Evolutionary conservation across 148 eudicot species (phyloP).

Genomic region (Talinum fruticosum): DNA sequence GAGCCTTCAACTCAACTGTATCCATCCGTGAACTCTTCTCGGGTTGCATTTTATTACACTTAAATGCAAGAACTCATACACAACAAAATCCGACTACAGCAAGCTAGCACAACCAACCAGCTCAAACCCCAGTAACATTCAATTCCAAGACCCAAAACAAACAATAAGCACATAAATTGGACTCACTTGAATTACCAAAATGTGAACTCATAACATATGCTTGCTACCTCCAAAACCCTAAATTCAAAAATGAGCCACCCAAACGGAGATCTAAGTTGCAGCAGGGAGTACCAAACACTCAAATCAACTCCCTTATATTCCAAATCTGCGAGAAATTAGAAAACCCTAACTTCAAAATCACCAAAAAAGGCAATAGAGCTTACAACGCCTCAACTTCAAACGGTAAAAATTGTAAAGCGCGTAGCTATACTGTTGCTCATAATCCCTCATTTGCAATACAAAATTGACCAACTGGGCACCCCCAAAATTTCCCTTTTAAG

Average conservation of each 20-base stretch:
- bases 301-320: constrained; percentile 19
- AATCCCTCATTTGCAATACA: constrained; percentile 34
- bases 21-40: constrained; percentile 44
- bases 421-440: constrained; percentile 33
- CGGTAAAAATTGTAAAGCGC: constrained; percentile 39
- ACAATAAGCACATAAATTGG: constrained; percentile 20
- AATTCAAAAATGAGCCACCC: constrained; percentile 27
- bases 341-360: constrained; percentile 33
- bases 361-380: constrained; percentile 22
- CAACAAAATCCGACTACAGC: constrained; percentile 23
- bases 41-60: constrained; percentile 39
- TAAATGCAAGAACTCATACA: constrained; percentile 30
- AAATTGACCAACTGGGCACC: constrained; percentile 24
- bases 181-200: constrained; percentile 23
- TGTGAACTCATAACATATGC: constrained; percentile 24
- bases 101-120: constrained; percentile 22
- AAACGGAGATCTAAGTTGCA: constrained; percentile 34
- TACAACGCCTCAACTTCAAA: constrained; percentile 35
- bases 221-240: constrained; percentile 40
- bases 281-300: constrained; percentile 27
- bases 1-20: constrained; percentile 48
- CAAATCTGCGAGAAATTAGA: constrained; percentile 19
- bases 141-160: constrained; percentile 19
- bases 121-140: constrained; percentile 18
- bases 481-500: constrained; percentile 7